These are phyloP conservation scores for Trichoderma atrobrunneum DNA, from an alignment of 2,329 filamentous ascomycete species.

Conservation along the genomic window DNA sequence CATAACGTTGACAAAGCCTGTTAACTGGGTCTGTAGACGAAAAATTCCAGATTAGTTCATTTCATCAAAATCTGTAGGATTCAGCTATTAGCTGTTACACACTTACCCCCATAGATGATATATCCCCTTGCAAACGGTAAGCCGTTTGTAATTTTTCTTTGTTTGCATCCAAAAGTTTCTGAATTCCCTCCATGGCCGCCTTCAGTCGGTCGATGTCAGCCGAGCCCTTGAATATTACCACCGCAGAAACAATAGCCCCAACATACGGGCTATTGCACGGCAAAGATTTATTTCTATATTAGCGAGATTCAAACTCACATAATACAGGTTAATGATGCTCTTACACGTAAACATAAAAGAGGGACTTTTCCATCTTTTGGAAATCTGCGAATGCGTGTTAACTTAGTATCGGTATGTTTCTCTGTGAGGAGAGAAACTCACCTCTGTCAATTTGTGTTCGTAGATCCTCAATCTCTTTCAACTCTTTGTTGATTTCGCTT, in stretches of 20 bases:
- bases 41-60: neutral
- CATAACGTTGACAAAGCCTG: neutral
- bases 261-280: neutral
- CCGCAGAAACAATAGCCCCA: neutral
- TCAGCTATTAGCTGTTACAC: neutral
- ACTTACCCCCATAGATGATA: neutral
- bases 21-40: neutral
- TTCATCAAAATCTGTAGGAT: neutral
- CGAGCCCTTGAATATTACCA: neutral
- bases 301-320: neutral
- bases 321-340: neutral
- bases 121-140: neutral
- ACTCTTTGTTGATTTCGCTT: neutral
- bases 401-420: neutral
- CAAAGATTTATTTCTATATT: neutral
- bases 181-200: neutral
- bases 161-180: neutral
- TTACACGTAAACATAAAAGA: neutral
- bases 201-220: neutral
- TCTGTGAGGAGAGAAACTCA: neutral
- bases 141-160: neutral
- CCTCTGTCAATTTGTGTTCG: neutral
- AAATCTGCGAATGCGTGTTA: neutral
- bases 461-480: neutral
- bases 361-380: neutral